Base-by-base conservation (phyloP, 768 basidiomycete genomes). In the Trametopsis cervina region DNA sequence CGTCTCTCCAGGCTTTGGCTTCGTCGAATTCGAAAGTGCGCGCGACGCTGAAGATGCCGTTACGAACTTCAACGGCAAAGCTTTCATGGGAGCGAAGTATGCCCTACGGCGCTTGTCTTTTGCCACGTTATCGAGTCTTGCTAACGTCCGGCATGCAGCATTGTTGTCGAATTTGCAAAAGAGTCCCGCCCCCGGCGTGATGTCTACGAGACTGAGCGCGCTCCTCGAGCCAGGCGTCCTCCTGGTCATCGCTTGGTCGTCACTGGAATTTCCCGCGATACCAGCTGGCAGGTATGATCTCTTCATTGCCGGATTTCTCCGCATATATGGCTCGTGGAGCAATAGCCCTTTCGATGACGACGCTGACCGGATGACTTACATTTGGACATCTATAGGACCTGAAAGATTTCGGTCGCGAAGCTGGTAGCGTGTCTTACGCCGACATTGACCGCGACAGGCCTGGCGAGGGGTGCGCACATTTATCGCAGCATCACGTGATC, bases 31-130 rank as follows among this genome's bases (percentile, higher is more conserved):
- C 60, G 95, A 95, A 64, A 87, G 73, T 58, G 65, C 85, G 17
- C 83, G 86, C 87, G 96, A 99, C 56, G 95, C 95, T 5, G 94
- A 98, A 61, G 92, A 97, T 63, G 94, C 90, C 33, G 78, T 95
- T 17, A 73, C 80, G 44, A 78, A 89, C 48, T 86, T 90, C 69
- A 89, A 92, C 50, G 89, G 89, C 43, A 92, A 92, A 68, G 66
- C 74, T 27, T 94, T 96, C 69, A 81, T 93, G 81, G 94, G 94
- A 40, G 74, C 81, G 54, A 85, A 80, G 92, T 92, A 64, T 50
- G 73, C 22, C 7, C 36, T 11, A 18, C 25, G 5, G 33, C 59
- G 7, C 22, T 58, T 55, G 26, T 29, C 21, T 13, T 13, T 41
- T 29, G 47, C 29, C 3, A 23, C 33, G 2, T 51, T 29, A 6